These are phyloP conservation scores for Chrysanthemum seticuspe DNA, from an alignment of 129 eudicot species.

Conservation along the genomic window DNA sequence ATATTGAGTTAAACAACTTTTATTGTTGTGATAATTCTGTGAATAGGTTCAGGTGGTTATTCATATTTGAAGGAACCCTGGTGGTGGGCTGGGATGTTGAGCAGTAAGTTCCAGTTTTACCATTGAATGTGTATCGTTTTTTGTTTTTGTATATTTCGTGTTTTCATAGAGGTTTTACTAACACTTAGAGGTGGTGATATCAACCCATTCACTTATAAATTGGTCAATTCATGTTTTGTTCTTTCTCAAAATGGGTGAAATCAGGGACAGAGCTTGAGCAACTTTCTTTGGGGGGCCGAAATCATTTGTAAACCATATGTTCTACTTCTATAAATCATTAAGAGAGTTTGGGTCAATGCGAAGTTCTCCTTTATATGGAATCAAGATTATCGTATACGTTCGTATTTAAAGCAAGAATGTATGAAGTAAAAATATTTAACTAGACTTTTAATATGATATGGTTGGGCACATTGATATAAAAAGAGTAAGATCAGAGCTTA, in stretches of 20 bases:
- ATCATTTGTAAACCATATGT: too few relatives aligned
- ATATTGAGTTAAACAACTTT: constrained; percentile 1
- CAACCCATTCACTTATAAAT: background rate
- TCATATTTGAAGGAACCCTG: constrained; percentile 76
- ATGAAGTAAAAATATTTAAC: too few relatives aligned
- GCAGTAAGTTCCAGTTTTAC: constrained; percentile 55
- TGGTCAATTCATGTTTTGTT: background rate
- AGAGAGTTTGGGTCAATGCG: too few relatives aligned
- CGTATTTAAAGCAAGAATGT: too few relatives aligned
- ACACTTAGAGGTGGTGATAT: background rate
- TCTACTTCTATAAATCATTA: too few relatives aligned
- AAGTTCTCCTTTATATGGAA: too few relatives aligned
- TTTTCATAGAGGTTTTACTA: background rate
- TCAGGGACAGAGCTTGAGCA: background rate
- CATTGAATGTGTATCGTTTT: background rate
- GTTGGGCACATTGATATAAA: too few relatives aligned
- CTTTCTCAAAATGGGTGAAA: background rate
- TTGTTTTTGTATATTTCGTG: too few relatives aligned
- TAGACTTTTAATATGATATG: too few relatives aligned
- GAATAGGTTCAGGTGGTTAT: constrained; percentile 77
- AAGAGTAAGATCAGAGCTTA: too few relatives aligned
- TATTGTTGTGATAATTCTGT: background rate
- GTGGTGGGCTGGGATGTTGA: constrained; percentile 98
- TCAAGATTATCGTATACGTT: too few relatives aligned
- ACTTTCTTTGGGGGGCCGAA: too few relatives aligned